Evolutionary conservation across 2,329 filamentous ascomycete genomes (phyloP), one percentile per base, ranked within the genome.

Genomic region (Xenosphaeropsis pyriputrescens): DNA sequence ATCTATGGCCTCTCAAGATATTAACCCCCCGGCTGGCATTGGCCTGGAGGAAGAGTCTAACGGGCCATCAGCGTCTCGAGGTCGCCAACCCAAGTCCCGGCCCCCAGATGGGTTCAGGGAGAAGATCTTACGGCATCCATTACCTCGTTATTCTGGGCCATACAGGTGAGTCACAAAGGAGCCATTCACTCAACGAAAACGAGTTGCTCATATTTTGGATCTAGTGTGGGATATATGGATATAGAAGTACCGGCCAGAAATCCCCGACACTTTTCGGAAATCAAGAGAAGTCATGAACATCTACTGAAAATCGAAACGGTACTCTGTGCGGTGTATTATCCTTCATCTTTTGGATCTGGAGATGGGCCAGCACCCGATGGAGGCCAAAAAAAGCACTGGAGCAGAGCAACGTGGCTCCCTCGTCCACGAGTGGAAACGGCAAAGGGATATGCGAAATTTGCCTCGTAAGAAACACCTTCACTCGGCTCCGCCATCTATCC

Each of bases 251-350:
- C 68, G 0, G 68, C 56, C 7, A 48, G 59, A 29, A 47, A 62
- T 14, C 66, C 68, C 1, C 55, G 61, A 29, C 49, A 58, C 0
- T 66, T 72, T 45, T 68, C 66, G 1, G 49, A 68, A 38, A 70
- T 72, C 39, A 68, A 57, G 26, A 57, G 68, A 29, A 44, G 67
- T 18, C 55, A 63, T 37, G 55, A 57, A 38, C 62, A 67, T 43
- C 43, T 70, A 6, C 52, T 75, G 12, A 58, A 69, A 38, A 54
- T 72, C 12, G 63, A 74, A 36, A 79, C 75, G 0, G 70, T 79
- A 7, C 60, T 80, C 4, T 70, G 80, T 55, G 70, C 69, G 0
- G 54, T 80, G n/a, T 81, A 74, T 53, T 81, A 81, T 50, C 76
- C 75, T 2, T 66, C 70, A 33, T 64, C 67, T 14, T 49, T 67